Conservation (phyloP, 352 stramenopile genomes). For the Phytopythium delawarense region DNA sequence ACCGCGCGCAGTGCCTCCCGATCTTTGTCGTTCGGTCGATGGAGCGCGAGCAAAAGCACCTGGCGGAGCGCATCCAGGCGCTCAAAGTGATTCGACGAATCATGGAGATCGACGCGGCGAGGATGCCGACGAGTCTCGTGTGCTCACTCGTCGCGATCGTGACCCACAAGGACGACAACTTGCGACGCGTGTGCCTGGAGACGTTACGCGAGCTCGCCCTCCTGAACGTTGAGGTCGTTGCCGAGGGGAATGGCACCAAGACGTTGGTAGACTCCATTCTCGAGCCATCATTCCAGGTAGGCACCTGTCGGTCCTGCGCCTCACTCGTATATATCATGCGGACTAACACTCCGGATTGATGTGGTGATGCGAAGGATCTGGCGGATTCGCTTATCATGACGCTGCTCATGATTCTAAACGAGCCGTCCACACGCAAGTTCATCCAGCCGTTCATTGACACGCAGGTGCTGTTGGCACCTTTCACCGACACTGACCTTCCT, state of each 20-base stretch:
- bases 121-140: conserved; percentile 84
- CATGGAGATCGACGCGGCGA: conserved; percentile 81
- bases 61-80: conserved; percentile 82
- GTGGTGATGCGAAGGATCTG: conserved; percentile 38
- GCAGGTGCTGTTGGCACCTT: conserved; percentile 80
- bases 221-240: conserved; percentile 77
- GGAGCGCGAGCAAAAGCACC: conserved; percentile 83
- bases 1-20: conserved; percentile 43
- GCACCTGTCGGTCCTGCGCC: not conserved
- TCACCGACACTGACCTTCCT: conserved; percentile 86
- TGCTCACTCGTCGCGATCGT: conserved; percentile 79
- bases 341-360: not conserved
- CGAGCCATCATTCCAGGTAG: conserved; percentile 76
- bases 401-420: conserved; percentile 81
- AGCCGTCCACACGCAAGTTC: conserved; percentile 79
- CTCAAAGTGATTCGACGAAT: conserved; percentile 83
- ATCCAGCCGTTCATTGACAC: conserved; percentile 88
- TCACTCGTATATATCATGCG: not conserved
- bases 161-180: conserved; percentile 87
- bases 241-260: conserved; percentile 79
- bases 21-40: conserved; percentile 83
- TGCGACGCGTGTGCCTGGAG: conserved; percentile 83
- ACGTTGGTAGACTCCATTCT: conserved; percentile 85
- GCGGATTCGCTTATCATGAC: conserved; percentile 83
- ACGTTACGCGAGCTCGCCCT: conserved; percentile 81